Percentiles rank a stretch among this genome's conserved stretches.
These are phyloP conservation scores for Yarrowia sp. DNA, from an alignment of 805 yeast species.

Conservation along the genomic window DNA sequence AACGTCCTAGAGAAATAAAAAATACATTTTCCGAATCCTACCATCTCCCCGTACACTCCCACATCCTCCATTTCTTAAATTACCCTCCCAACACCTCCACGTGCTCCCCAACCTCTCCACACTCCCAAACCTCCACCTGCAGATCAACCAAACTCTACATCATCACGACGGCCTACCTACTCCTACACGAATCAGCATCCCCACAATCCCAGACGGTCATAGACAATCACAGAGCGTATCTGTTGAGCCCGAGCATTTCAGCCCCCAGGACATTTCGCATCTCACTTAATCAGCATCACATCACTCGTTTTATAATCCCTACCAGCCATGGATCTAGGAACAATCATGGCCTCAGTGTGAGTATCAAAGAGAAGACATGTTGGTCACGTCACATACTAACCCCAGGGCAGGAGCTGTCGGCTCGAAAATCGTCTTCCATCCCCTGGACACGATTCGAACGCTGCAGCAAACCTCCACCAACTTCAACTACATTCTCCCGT, in stretches of 20 bases:
- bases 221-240: too few relatives aligned
- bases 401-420: constrained; percentile 29
- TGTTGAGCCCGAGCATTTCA: neutral
- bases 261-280: neutral
- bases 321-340: constrained; percentile 40
- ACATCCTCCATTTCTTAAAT: too few relatives aligned
- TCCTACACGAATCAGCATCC: constrained; percentile 11
- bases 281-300: neutral
- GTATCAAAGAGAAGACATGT: constrained; percentile 22
- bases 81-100: neutral
- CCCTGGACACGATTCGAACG: constrained; percentile 44
- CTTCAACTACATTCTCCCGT: constrained; percentile 40
- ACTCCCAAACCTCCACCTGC: constrained; percentile 21
- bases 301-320: too few relatives aligned
- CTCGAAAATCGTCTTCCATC: constrained; percentile 25
- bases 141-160: constrained; percentile 20
- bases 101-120: constrained; percentile 7
- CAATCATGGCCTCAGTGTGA: constrained; percentile 43
- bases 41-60: neutral
- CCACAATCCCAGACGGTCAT: too few relatives aligned
- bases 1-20: neutral
- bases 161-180: constrained; percentile 13
- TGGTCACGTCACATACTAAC: neutral
- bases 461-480: constrained; percentile 44
- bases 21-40: neutral